phyloP scores from a whole-genome alignment of 2,329 filamentous ascomycete genomes.

The Penicillium brasilianum region DNA sequence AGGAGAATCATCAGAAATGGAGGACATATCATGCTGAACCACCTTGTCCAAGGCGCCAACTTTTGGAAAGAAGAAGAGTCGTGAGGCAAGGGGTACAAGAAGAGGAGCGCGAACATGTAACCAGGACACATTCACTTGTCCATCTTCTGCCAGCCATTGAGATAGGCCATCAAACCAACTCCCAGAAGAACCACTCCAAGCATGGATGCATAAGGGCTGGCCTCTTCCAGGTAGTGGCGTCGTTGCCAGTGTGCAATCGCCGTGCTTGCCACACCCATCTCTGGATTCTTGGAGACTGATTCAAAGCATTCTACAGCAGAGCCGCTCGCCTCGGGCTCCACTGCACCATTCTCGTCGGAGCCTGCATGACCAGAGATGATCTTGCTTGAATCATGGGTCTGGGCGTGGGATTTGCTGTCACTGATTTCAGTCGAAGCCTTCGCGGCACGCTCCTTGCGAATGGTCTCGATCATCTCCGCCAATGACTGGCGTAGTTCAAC shows the following conservation, averaged over 20 bases:
- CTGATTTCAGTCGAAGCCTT: constrained; percentile 49
- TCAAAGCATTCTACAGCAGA: constrained; percentile 44
- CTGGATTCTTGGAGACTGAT: constrained; percentile 53
- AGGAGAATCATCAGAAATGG: constrained; percentile 9
- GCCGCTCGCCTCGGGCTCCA: constrained; percentile 20
- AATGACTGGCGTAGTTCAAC: constrained; percentile 74
- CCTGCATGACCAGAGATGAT: constrained; percentile 4
- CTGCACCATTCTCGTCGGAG: constrained; percentile 17
- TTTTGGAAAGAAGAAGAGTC: constrained; percentile 22
- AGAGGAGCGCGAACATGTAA: constrained; percentile 5
- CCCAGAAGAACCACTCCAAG: constrained; percentile 80
- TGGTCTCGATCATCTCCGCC: constrained; percentile 84
- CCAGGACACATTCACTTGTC: constrained; percentile 47
- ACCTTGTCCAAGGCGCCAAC: constrained; percentile 19
- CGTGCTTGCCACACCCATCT: constrained; percentile 48
- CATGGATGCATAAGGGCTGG: constrained; percentile 79
- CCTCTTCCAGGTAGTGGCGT: constrained; percentile 54
- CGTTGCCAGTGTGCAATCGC: constrained; percentile 44
- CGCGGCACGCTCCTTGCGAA: constrained; percentile 70
- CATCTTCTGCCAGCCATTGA: constrained; percentile 77
- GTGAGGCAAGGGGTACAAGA: constrained; percentile 14
- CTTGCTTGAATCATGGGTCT: constrained; percentile 20
- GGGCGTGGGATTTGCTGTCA: constrained; percentile 33
- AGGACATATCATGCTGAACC: constrained; percentile 23
- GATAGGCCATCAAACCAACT: constrained; percentile 82